Percentiles rank a stretch among this genome's conserved stretches.
Conservation (phyloP, 1,284 basidiomycete genomes). For the Ceratorhiza oryzae-sativae region DNA sequence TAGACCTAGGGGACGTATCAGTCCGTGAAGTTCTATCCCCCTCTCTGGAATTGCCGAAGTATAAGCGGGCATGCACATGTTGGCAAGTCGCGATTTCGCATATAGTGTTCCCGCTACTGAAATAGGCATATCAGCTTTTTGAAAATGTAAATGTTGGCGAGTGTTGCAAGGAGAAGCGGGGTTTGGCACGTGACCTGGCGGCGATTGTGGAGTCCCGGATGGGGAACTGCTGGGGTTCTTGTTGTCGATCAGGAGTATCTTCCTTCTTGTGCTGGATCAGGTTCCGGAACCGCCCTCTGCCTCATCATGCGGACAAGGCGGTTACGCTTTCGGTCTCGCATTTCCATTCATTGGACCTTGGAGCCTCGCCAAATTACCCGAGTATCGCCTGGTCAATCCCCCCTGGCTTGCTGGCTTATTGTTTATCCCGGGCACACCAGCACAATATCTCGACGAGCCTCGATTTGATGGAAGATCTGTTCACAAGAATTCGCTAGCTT, state of each 20-base stretch:
- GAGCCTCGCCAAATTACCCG: slow-evolving; percentile 7
- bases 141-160: too few species aligned
- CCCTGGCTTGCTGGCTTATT: neutral
- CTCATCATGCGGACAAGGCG: slow-evolving; percentile 27
- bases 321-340: neutral
- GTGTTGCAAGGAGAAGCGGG: too few species aligned
- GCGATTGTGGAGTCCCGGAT: slow-evolving; percentile 6
- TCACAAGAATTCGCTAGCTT: slow-evolving; percentile 10
- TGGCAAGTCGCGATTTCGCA: neutral
- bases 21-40: too few species aligned
- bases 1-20: too few species aligned
- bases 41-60: too few species aligned
- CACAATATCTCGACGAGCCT: neutral
- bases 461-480: neutral
- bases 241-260: too few species aligned
- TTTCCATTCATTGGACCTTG: neutral
- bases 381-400: too few species aligned
- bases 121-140: neutral
- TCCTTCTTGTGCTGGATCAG: slow-evolving; percentile 20
- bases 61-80: too few species aligned
- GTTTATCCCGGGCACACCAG: neutral
- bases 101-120: neutral
- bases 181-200: slow-evolving; percentile 8
- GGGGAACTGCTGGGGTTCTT: too few species aligned
- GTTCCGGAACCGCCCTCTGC: neutral